phyloP scores from a whole-genome alignment of 805 yeast species.

The Suhomyces sp. region DNA sequence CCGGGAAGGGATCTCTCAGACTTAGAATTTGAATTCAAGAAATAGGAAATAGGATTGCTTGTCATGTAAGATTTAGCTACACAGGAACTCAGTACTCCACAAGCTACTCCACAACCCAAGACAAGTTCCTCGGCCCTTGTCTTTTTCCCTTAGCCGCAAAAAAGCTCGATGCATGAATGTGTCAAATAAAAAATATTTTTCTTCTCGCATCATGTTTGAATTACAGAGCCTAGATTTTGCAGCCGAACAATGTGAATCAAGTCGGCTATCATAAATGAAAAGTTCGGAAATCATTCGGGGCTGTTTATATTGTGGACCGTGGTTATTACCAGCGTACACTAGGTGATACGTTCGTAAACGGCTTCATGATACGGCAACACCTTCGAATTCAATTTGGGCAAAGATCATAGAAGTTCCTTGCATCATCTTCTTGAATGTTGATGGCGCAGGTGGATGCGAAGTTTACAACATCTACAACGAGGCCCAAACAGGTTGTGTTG shows the following conservation, averaged over 20 bases:
- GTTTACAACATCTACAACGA: neutral
- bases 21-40: no score
- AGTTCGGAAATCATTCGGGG: neutral
- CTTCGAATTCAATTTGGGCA: neutral
- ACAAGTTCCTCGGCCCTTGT: neutral
- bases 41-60: no score
- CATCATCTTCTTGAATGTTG: neutral
- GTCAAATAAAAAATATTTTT: neutral
- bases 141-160: neutral
- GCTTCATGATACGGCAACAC: neutral
- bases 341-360: neutral
- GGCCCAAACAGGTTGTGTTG: neutral
- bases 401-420: conserved; percentile 2
- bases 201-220: neutral
- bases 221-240: neutral
- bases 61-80: no score
- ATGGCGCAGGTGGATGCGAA: neutral
- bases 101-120: no score
- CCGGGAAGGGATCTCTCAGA: no score
- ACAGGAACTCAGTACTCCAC: no score
- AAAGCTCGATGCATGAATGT: neutral
- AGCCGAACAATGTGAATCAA: neutral
- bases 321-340: neutral
- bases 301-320: neutral
- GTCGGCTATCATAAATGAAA: neutral